Conservation (phyloP, 2,329 filamentous ascomycete genomes). For the Catunica adiposa region DNA sequence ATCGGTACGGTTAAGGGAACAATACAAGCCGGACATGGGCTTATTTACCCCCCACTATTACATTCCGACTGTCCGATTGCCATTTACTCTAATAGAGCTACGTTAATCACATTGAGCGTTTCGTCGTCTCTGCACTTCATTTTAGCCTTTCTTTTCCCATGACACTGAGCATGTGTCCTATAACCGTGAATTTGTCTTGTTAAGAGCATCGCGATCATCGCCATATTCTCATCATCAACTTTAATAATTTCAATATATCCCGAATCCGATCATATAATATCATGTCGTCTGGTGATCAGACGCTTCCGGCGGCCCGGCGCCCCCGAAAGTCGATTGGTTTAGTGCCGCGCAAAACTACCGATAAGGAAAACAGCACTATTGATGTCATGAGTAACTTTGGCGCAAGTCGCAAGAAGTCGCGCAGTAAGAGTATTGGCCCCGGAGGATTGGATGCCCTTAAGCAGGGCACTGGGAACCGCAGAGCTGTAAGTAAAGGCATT, state of each 20-base stretch:
- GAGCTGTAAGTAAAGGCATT: slow-evolving; percentile 43
- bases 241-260: not conserved
- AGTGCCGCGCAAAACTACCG: slow-evolving; percentile 30
- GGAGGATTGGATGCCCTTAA: slow-evolving; percentile 74
- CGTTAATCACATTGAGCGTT: not conserved
- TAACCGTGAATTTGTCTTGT: not conserved
- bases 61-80: not conserved
- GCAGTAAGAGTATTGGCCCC: slow-evolving; percentile 92
- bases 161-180: not conserved
- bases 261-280: not conserved
- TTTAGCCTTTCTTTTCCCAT: not conserved
- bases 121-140: not conserved
- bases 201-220: not conserved
- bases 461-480: slow-evolving; percentile 56
- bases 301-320: slow-evolving; percentile 39
- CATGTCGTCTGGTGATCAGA: slow-evolving; percentile 18
- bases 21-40: not conserved
- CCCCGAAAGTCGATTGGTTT: slow-evolving; percentile 56
- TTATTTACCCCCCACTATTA: not conserved
- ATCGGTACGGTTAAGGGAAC: not conserved
- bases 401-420: slow-evolving; percentile 49
- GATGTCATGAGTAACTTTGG: slow-evolving; percentile 41
- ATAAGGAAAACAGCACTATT: slow-evolving; percentile 65
- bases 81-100: not conserved
- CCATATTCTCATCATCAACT: not conserved